Conservation (phyloP, 495 filamentous ascomycete genomes). For the Talaromyces proteolyticus region DNA sequence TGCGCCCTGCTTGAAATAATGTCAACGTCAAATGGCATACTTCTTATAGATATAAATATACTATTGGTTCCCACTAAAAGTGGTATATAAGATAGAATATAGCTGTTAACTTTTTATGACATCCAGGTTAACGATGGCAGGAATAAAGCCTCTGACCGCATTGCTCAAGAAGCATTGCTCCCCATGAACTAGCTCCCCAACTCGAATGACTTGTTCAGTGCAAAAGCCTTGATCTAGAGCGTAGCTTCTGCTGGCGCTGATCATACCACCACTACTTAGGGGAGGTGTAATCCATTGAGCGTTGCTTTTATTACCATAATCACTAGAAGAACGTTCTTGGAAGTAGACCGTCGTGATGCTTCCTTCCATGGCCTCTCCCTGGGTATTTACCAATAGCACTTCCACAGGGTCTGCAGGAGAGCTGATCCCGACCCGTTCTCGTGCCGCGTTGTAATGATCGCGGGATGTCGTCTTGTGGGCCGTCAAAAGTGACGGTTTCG, state of each 20-base stretch:
- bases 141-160: constrained; percentile 72
- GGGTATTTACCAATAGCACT: constrained; percentile 64
- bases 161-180: constrained; percentile 84
- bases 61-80: too few species aligned
- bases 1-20: too few species aligned
- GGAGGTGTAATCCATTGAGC: constrained; percentile 35
- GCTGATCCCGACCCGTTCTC: constrained; percentile 48
- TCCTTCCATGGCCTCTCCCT: constrained; percentile 77
- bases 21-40: too few species aligned
- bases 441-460: constrained; percentile 57
- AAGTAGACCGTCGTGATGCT: constrained; percentile 79
- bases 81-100: too few species aligned
- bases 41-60: too few species aligned
- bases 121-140: constrained; percentile 25
- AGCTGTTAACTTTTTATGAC: not conserved
- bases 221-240: constrained; percentile 60
- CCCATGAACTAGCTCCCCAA: constrained; percentile 54
- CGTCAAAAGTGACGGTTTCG: constrained; percentile 55
- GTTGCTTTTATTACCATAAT: not conserved
- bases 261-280: constrained; percentile 63
- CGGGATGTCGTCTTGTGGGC: constrained; percentile 71
- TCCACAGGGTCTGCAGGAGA: constrained; percentile 51
- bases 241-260: constrained; percentile 78
- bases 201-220: constrained; percentile 52
- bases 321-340: constrained; percentile 35